A percentile compares a stretch with the other conserved stretches of the same genome.
These are phyloP conservation scores for Ophiobolus disseminans DNA, from an alignment of 2,329 filamentous ascomycete species.

Conservation along the genomic window DNA sequence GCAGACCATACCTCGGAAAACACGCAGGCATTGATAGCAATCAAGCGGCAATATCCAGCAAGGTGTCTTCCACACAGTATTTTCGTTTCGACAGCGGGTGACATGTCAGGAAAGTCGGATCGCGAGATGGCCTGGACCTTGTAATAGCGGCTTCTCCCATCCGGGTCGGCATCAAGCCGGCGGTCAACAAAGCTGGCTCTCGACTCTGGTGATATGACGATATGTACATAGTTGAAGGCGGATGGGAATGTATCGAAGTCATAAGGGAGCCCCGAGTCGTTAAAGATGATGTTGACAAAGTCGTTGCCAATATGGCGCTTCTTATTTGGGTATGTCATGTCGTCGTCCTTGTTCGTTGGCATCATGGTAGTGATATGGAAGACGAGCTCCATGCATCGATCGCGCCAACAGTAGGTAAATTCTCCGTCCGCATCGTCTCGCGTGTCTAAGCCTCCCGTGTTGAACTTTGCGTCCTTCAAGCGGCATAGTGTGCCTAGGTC, in stretches of 20 bases:
- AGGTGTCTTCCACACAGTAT: conserved; percentile 84
- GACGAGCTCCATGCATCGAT: conserved; percentile 91
- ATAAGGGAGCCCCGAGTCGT: conserved; percentile 90
- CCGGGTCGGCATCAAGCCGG: conserved; percentile 51
- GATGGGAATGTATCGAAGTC: conserved; percentile 91
- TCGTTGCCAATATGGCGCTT: conserved; percentile 97
- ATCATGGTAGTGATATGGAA: conserved; percentile 98
- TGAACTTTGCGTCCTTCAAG: conserved; percentile 84
- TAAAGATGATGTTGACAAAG: conserved; percentile 97
- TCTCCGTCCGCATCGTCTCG: conserved; percentile 80
- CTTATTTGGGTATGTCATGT: conserved; percentile 77
- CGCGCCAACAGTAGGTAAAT: conserved; percentile 92
- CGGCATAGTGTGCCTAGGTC: conserved; percentile 82
- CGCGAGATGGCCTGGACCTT: conserved; percentile 89
- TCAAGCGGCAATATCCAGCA: conserved; percentile 82
- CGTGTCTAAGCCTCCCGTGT: conserved; percentile 88
- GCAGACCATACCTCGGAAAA: conserved; percentile 91
- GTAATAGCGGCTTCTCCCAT: conserved; percentile 69
- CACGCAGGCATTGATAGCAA: conserved; percentile 91
- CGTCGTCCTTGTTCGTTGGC: conserved; percentile 82
- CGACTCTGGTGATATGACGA: conserved; percentile 90
- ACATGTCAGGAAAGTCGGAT: conserved; percentile 88
- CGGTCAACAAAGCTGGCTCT: conserved; percentile 74
- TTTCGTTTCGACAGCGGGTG: conserved; percentile 86
- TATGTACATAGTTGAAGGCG: conserved; percentile 96